These are phyloP conservation scores for Penicillium psychrosexuale DNA, from an alignment of 2,329 filamentous ascomycete genomes.

Conservation along the genomic window DNA sequence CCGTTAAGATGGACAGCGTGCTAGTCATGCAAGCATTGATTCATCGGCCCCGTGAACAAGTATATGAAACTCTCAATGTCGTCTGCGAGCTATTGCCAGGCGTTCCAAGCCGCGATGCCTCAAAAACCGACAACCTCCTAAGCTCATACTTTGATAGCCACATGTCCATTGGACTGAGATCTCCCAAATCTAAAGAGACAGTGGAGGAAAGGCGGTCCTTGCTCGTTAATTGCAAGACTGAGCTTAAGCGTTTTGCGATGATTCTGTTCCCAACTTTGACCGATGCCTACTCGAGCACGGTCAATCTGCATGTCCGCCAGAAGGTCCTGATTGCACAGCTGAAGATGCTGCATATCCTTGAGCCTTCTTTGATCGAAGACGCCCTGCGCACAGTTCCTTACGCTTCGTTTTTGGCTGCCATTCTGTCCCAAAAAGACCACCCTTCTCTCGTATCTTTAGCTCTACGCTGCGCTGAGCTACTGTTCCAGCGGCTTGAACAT, in stretches of 20 bases:
- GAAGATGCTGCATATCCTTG: conserved; percentile 97
- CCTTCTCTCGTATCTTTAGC: conserved; percentile 80
- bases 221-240: conserved; percentile 74
- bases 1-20: conserved; percentile 81
- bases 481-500: conserved; percentile 76
- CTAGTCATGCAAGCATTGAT: conserved; percentile 98
- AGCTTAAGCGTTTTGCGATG: conserved; percentile 87
- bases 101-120: conserved; percentile 57
- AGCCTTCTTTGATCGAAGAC: conserved; percentile 77
- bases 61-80: conserved; percentile 95
- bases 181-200: conserved; percentile 50
- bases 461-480: conserved; percentile 82
- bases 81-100: conserved; percentile 90
- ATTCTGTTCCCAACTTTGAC: conserved; percentile 93
- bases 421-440: conserved; percentile 93
- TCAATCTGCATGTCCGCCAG: conserved; percentile 89
- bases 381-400: conserved; percentile 86
- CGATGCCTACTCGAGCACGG: conserved; percentile 95
- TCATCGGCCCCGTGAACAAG: conserved; percentile 89
- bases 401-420: conserved; percentile 91
- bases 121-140: conserved; percentile 50
- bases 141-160: conserved; percentile 47
- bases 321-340: conserved; percentile 94
- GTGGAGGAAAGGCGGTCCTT: conserved; percentile 78
- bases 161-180: conserved; percentile 37